Base-by-base conservation (phyloP, 129 eudicot species). In the Flaveria robusta region DNA sequence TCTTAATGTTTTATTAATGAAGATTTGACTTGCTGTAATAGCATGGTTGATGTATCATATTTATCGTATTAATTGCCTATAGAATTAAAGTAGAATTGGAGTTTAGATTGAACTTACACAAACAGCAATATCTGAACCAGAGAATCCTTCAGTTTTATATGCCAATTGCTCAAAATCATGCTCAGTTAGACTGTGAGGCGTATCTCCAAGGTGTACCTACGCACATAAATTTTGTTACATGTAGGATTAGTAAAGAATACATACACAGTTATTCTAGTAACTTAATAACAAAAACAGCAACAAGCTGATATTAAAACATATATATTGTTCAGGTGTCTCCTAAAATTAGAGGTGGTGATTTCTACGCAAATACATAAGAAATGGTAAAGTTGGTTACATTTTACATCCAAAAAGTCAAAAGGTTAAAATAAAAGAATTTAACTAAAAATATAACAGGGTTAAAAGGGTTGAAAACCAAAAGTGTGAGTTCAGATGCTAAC, bases 111-210 rank as follows among this genome's bases (percentile, higher is more conserved):
- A 66, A 71, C 90, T 81, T 86, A 87, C 91, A 81, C 86, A 87
- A 55, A 87, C 91, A 22, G 91, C 82, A 70, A 87, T 84, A 78
- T 87, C 91, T 27, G 91, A 87, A 71, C 91, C 88, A 9, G 91
- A 87, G 27, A 87, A 87, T 22, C 91, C 91, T 84, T 87, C 86
- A 4, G 86, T 83, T 81, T 68, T 87, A 24, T 71, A 73, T 37
- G 82, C 91, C 56, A 87, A 70, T 70, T 75, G 83, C 66, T 84
- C 91, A 78, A 84, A 87, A 77, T 87, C 88, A 27, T 86, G 81
- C 22, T 84, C 91, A n/a, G 62, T 81, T 37, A 87, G 77, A 56
- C 39, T 81, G 72, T 87, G 88, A 5, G 91, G 86, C 19, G 91
- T 87, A 76, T 87, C 91, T 37, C 91, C 88, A 41, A 87, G 86